Base-by-base conservation (phyloP, 768 basidiomycete species). In the Tulasnella sp. region DNA sequence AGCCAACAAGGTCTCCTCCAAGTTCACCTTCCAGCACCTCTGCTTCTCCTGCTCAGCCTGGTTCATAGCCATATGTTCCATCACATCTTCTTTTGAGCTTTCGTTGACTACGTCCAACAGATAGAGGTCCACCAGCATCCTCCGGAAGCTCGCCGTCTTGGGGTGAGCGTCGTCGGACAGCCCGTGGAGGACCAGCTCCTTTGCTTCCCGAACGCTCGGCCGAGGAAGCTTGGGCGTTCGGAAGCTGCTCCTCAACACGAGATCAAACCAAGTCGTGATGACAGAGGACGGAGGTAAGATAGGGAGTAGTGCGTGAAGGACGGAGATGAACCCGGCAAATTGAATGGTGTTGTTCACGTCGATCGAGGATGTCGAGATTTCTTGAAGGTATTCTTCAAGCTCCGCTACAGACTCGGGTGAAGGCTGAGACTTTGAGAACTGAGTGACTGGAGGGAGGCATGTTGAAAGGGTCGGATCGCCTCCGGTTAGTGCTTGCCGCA, bases 221-320 rank as follows among this genome's bases (percentile, higher is more conserved):
- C 84, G 85, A 2, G 90, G 82, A 22, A 94, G 81, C 75, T 84
- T 87, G 41, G 90, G 88, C 78, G 92, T 88, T 64, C 90, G 88
- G 69, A 94, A 82, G 35, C 91, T 89, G 32, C 90, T 89, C 39
- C 92, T 88, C 2, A 94, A 82, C 34, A 90, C 83, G 39, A 90
- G 84, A 78, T 94, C 91, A 78, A 91, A 94, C 92, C 92, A 94
- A 34, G 83, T 84, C 1, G 88, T 88, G 72, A 92, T 89, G 70
- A 92, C 82, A 29, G 89, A 90, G 6, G 83, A 83, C 6, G 89
- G 81, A 2, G 89, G 82, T 7, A 92, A 81, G 35, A 90, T 82
- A 12, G 88, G 84, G 11, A 82, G 81, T 34, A 93, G 83, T 75
- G 87, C 87, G 74, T 85, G 84, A 7, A 93, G 83, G 19, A 90